These are phyloP conservation scores for Abelmoschus esculentus DNA, from an alignment of 345 rosid genomes.

Conservation along the genomic window DNA sequence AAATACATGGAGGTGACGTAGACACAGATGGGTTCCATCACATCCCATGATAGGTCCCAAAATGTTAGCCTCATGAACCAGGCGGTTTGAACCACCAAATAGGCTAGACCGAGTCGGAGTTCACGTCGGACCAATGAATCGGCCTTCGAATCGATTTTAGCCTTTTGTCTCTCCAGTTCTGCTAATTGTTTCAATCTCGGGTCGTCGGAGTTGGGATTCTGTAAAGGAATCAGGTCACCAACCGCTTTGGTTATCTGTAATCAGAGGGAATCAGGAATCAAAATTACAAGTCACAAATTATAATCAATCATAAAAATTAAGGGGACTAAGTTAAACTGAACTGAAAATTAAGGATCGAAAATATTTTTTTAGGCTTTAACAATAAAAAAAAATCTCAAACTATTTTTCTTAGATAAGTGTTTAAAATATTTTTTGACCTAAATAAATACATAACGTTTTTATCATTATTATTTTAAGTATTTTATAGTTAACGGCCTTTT, in stretches of 20 bases:
- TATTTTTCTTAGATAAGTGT: too few species aligned
- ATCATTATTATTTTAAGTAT: too few species aligned
- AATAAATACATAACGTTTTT: too few species aligned
- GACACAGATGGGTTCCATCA: slow-evolving; percentile 98
- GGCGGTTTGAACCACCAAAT: slow-evolving; percentile 62
- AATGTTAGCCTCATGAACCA: slow-evolving; percentile 95
- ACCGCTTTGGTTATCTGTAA: slow-evolving; percentile 43
- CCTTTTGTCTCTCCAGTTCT: slow-evolving; percentile 50
- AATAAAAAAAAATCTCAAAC: too few species aligned
- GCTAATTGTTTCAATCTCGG: slow-evolving; percentile 58
- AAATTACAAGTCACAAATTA: too few species aligned
- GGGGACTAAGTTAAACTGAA: too few species aligned
- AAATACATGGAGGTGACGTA: slow-evolving; percentile 57
- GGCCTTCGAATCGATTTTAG: slow-evolving; percentile 46
- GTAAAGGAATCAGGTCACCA: slow-evolving; percentile 54
- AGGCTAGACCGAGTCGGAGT: slow-evolving; percentile 70
- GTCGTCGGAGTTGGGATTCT: slow-evolving; percentile 33
- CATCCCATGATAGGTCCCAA: slow-evolving; percentile 99
- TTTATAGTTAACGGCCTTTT: too few species aligned
- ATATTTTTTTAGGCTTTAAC: too few species aligned
- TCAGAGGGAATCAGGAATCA: too few species aligned
- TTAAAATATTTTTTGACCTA: too few species aligned
- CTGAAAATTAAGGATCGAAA: too few species aligned
- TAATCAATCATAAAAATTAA: too few species aligned
- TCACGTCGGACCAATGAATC: slow-evolving; percentile 50